phyloP scores from a whole-genome alignment of 495 filamentous ascomycete species.

The Darksidea phi region DNA sequence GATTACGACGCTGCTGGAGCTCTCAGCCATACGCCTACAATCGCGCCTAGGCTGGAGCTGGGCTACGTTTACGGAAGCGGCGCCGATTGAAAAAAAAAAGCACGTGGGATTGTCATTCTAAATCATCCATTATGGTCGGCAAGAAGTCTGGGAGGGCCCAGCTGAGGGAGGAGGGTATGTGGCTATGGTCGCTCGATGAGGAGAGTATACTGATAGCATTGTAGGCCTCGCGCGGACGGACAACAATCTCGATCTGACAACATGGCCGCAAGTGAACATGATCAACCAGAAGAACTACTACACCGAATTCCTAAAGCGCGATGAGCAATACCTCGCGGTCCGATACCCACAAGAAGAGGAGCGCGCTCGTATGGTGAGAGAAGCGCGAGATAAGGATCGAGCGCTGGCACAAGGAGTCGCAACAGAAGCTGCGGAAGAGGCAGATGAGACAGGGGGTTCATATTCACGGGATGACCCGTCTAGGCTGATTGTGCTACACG shows the following conservation, averaged over 20 bases:
- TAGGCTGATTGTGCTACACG: slow-evolving; percentile 92
- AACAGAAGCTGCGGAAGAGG: slow-evolving; percentile 56
- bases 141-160: slow-evolving; percentile 46
- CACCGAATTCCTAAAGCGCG: slow-evolving; percentile 96
- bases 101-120: neutral
- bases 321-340: slow-evolving; percentile 90
- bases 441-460: slow-evolving; percentile 52
- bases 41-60: too few species aligned
- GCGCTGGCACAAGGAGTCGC: slow-evolving; percentile 67
- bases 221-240: slow-evolving; percentile 90
- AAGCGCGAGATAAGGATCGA: slow-evolving; percentile 81
- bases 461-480: slow-evolving; percentile 58
- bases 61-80: too few species aligned
- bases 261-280: slow-evolving; percentile 84
- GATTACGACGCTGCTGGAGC: too few species aligned
- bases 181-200: neutral
- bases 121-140: slow-evolving; percentile 40
- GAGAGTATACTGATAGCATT: slow-evolving; percentile 15
- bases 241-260: slow-evolving; percentile 93
- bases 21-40: too few species aligned
- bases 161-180: slow-evolving; percentile 45
- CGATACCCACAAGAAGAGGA: slow-evolving; percentile 81
- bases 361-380: slow-evolving; percentile 73
- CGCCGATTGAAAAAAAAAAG: too few species aligned
- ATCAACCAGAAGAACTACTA: slow-evolving; percentile 99